These are phyloP conservation scores for Debaryomyces sp. DNA, from an alignment of 1,139 yeast species.

Conservation along the genomic window DNA sequence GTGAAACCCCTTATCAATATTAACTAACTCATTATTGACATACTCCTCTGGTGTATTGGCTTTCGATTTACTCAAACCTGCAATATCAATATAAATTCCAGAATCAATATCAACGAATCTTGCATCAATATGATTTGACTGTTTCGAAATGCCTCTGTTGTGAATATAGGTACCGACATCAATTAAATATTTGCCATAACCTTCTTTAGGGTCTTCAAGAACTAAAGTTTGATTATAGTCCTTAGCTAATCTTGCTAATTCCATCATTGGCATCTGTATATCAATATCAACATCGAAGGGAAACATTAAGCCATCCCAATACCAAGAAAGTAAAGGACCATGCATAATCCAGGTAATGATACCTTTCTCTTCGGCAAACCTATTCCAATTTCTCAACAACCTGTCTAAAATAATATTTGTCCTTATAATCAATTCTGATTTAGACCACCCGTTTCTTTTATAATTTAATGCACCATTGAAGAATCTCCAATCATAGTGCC, in stretches of 20 bases:
- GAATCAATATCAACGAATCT: constrained; percentile 31
- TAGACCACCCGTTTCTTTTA: constrained; percentile 29
- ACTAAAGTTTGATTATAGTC: constrained; percentile 45
- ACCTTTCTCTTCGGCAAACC: constrained; percentile 33
- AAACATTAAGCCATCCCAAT: constrained; percentile 52
- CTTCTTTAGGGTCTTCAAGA: constrained; percentile 36
- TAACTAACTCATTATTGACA: constrained; percentile 16
- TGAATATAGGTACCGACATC: constrained; percentile 30
- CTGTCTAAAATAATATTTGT: constrained; percentile 31
- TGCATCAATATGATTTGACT: constrained; percentile 29
- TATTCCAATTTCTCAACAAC: constrained; percentile 23
- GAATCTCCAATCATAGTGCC: constrained; percentile 46
- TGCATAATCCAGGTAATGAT: constrained; percentile 33
- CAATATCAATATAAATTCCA: constrained; percentile 30
- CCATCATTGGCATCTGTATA: constrained; percentile 43
- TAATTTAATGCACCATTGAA: constrained; percentile 38
- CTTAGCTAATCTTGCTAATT: constrained; percentile 39
- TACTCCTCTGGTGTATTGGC: constrained; percentile 22
- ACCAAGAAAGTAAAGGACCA: constrained; percentile 34
- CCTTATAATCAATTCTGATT: constrained; percentile 25
- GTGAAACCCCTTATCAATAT: constrained; percentile 15
- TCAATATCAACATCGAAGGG: constrained; percentile 62
- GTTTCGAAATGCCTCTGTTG: constrained; percentile 23
- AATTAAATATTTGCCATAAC: constrained; percentile 27
- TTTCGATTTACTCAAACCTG: constrained; percentile 22